Percentiles rank a stretch among this genome's conserved stretches.
These are phyloP conservation scores for Thecaphora thlaspeos DNA, from an alignment of 1,284 basidiomycete species.

Conservation along the genomic window DNA sequence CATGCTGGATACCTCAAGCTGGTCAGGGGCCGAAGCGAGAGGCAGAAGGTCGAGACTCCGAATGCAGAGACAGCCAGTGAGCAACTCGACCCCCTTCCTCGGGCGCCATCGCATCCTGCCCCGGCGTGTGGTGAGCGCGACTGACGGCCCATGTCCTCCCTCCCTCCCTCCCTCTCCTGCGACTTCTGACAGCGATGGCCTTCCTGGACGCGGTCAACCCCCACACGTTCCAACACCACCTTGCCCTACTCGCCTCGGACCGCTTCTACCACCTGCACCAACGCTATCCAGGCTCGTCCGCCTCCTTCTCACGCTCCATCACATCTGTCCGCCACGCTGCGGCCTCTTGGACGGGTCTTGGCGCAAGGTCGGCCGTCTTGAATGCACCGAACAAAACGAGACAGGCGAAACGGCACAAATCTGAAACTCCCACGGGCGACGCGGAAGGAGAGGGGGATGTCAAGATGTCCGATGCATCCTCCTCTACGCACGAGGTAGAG, in stretches of 20 bases:
- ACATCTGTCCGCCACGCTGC: too few species aligned
- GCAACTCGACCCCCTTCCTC: too few species aligned
- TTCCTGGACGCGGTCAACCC: constrained; percentile 51
- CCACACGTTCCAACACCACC: constrained; percentile 44
- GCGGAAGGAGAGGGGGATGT: constrained; percentile 10
- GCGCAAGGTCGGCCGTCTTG: too few species aligned
- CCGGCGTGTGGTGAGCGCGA: too few species aligned
- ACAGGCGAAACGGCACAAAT: constrained; percentile 10
- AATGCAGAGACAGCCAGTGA: constrained; percentile 27
- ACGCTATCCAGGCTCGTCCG: constrained; percentile 59
- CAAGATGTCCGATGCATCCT: constrained; percentile 57
- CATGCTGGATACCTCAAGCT: constrained; percentile 81
- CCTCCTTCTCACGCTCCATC: constrained; percentile 7
- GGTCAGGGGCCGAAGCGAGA: constrained; percentile 68
- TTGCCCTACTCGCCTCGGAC: constrained; percentile 61
- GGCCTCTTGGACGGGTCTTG: too few species aligned
- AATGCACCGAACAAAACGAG: too few species aligned
- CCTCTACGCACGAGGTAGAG: too few species aligned
- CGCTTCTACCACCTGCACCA: constrained; percentile 57
- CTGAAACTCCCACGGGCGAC: constrained; percentile 32
- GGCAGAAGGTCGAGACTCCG: constrained; percentile 55
- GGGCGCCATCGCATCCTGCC: too few species aligned
- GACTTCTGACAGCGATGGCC: constrained; percentile 13
- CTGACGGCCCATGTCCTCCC: neutral
- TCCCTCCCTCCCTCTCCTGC: neutral